Percentiles rank a stretch among this genome's conserved stretches.
phyloP scores from a whole-genome alignment of 345 rosid species.

The Eucalyptus melliodora region DNA sequence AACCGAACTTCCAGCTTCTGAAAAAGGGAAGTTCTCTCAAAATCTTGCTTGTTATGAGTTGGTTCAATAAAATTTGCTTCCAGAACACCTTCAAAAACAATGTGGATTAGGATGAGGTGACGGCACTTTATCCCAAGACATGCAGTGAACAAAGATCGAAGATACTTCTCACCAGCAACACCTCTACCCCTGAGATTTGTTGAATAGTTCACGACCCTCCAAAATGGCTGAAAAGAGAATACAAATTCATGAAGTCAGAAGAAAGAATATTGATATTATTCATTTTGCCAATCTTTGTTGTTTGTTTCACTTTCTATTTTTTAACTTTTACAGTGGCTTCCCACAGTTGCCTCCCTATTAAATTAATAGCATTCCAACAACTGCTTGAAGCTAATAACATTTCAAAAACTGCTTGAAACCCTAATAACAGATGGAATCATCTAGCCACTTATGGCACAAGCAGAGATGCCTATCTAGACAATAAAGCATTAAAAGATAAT shows the following conservation, averaged over 20 bases:
- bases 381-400: neutral
- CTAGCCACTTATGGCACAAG: neutral
- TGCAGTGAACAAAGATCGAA: neutral
- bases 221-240: slow-evolving; percentile 60
- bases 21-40: slow-evolving; percentile 90
- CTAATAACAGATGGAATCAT: neutral
- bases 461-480: neutral
- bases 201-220: slow-evolving; percentile 43
- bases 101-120: neutral
- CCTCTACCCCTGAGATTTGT: slow-evolving; percentile 60
- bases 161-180: slow-evolving; percentile 67
- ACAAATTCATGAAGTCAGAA: neutral
- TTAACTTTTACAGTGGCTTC: neutral
- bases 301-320: neutral
- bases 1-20: slow-evolving; percentile 89
- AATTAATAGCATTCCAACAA: neutral
- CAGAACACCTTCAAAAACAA: slow-evolving; percentile 37
- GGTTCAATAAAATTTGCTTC: slow-evolving; percentile 96
- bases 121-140: neutral
- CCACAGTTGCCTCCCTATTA: neutral
- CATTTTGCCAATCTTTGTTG: neutral
- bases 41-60: slow-evolving; percentile 92
- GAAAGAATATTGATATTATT: neutral
- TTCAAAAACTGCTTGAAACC: neutral
- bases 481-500: neutral